Evolutionary conservation across 768 basidiomycete species (phyloP).

Genomic region (Butyriboletus loyo): DNA sequence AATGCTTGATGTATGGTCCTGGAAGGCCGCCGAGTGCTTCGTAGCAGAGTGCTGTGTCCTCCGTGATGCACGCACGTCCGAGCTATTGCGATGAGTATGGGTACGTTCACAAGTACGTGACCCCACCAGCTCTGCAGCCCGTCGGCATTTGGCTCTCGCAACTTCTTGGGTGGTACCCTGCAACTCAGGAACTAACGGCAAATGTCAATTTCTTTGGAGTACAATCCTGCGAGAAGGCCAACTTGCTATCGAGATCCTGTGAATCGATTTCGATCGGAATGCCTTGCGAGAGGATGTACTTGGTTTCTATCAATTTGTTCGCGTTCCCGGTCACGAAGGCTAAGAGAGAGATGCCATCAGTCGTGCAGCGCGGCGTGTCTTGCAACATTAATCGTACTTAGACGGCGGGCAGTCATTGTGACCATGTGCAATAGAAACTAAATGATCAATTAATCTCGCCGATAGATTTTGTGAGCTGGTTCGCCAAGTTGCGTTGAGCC

Average conservation of each 20-base stretch:
- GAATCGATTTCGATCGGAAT: slow-evolving; percentile 73
- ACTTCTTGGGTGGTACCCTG: slow-evolving; percentile 93
- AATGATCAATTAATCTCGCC: not conserved
- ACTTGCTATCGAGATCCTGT: slow-evolving; percentile 75
- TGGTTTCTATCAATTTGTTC: slow-evolving; percentile 89
- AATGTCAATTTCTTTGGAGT: not conserved
- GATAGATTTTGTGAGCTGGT: not conserved
- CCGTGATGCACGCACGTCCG: slow-evolving; percentile 64
- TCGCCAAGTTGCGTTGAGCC: not conserved
- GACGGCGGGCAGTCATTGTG: slow-evolving; percentile 21
- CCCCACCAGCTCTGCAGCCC: slow-evolving; percentile 77
- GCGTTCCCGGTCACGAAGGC: slow-evolving; percentile 95
- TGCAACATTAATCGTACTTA: slow-evolving; percentile 22
- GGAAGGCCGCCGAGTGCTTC: slow-evolving; percentile 87
- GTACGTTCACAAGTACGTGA: not conserved
- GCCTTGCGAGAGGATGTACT: slow-evolving; percentile 70
- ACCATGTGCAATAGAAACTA: not conserved
- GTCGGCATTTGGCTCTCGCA: slow-evolving; percentile 79
- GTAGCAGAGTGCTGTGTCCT: slow-evolving; percentile 94
- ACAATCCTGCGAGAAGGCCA: not conserved
- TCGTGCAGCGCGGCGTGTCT: not conserved
- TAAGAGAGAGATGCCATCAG: slow-evolving; percentile 32
- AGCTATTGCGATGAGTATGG: slow-evolving; percentile 30
- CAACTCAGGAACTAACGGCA: slow-evolving; percentile 75
- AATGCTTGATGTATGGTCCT: slow-evolving; percentile 96